Base-by-base conservation (phyloP, 2,329 filamentous ascomycete genomes). In the Exophiala sp. region DNA sequence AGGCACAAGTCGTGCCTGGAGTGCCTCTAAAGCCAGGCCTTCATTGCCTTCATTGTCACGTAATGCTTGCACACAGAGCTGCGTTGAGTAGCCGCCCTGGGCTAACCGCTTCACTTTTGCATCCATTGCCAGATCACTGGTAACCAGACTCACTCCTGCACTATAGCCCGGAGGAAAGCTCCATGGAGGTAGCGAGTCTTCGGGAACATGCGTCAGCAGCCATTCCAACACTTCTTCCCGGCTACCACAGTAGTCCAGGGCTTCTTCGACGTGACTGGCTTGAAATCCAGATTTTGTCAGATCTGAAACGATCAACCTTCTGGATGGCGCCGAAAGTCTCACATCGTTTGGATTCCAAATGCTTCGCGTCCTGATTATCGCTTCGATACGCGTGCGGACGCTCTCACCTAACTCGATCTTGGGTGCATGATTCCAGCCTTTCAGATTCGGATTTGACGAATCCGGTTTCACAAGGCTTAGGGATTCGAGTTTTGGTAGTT, bases 161-260 rank as follows among this genome's bases (percentile, higher is more conserved):
- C 86, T 83, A 66, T 98, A 98, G 54, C 83, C 86, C 68, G 94
- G 90, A 0, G 93, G 93, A 35, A 98, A 72, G 60, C 88, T 88
- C 89, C 91, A 97, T 5, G 79, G 75, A 1, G 93, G 93, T n/a
- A 97, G 72, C 62, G 97, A 93, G 64, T 98, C 93, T 65, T 98
- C 93, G 1, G 93, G 93, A 2, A 98, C 89, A 68, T 98, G 91
- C 44, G 97, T 90, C 42, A 98, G 77, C 13, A 98, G 77, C 93
- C 93, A 98, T 66, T 97, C 91, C 2, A 98, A 76, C 13, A 88
- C 84, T 69, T 98, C 93, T 65, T 96, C 90, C 23, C 85, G 79
- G 65, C 95, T 89, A 66, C 91, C 94, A 71, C 90, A 96, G 62
- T 90, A 82, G 38, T 81, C 81, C 1, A 86, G 80, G 7, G 93